A percentile compares a stretch with the other conserved stretches of the same genome.
Evolutionary conservation across 2,329 filamentous ascomycete species (phyloP).

Genomic region (Fusarium brachygibbosum): DNA sequence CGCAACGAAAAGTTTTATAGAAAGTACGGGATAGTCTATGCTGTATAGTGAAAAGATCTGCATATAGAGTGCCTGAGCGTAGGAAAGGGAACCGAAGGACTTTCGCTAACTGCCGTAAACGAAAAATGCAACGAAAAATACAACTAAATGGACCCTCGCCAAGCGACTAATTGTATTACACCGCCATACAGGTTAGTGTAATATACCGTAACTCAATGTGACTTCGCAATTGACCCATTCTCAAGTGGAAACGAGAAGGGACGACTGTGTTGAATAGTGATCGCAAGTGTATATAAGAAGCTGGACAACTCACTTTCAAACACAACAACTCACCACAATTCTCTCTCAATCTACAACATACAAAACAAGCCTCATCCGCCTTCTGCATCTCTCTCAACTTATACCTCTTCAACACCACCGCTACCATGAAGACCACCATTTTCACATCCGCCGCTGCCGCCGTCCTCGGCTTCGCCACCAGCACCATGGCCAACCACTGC

Average conservation of each 20-base stretch:
- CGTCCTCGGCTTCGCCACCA: background rate
- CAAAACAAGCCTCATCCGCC: background rate
- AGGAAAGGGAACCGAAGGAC: too few species aligned
- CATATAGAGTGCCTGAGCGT: too few species aligned
- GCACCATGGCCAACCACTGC: background rate
- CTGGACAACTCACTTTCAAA: background rate
- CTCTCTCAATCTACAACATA: background rate
- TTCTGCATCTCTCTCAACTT: too few species aligned
- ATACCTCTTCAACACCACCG: background rate
- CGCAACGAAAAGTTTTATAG: too few species aligned
- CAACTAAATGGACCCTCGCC: too few species aligned
- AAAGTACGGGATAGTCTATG: too few species aligned
- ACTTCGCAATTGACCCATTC: background rate
- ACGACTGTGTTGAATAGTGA: background rate
- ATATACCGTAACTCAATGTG: too few species aligned
- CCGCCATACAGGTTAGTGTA: too few species aligned
- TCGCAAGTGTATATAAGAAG: background rate
- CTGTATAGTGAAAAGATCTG: too few species aligned
- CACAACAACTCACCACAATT: background rate
- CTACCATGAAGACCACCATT: background rate
- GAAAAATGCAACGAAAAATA: too few species aligned
- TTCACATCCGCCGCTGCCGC: background rate
- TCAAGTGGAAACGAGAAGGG: background rate
- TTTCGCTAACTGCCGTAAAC: too few species aligned
- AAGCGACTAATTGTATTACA: too few species aligned